Evolutionary conservation across 192 early-diverging fungal species (phyloP).

Genomic region (Entomortierella chlamydospora): DNA sequence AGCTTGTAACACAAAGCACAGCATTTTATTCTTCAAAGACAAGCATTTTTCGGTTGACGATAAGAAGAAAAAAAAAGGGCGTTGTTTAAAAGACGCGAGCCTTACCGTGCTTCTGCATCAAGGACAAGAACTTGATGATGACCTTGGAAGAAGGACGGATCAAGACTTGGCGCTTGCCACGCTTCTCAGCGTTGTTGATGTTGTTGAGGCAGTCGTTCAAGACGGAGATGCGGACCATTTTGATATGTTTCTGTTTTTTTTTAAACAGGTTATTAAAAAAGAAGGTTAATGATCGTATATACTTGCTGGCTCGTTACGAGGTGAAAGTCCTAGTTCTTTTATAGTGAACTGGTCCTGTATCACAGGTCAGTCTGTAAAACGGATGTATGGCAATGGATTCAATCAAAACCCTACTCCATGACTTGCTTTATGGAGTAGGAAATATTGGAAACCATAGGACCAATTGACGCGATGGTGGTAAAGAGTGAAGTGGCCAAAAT

Average conservation of each 20-base stretch:
- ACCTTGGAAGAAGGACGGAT: slow-evolving; percentile 98
- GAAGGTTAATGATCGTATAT: neutral
- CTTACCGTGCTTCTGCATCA: slow-evolving; percentile 98
- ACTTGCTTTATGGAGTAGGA: neutral
- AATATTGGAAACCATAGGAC: slow-evolving; percentile 9
- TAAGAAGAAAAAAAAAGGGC: neutral
- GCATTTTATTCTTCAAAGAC: too few relatives aligned
- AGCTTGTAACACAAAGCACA: too few relatives aligned
- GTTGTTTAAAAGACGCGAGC: neutral
- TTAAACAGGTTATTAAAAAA: too few relatives aligned
- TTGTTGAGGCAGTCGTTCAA: slow-evolving; percentile 97
- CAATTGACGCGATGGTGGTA: too few relatives aligned
- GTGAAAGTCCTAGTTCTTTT: too few relatives aligned
- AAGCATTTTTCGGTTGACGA: too few relatives aligned
- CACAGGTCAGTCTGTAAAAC: too few relatives aligned
- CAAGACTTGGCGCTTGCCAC: slow-evolving; percentile 97
- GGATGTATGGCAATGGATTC: too few relatives aligned
- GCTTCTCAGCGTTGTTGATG: slow-evolving; percentile 99
- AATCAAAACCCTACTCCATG: too few relatives aligned
- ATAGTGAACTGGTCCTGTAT: too few relatives aligned
- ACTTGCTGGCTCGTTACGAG: too few relatives aligned
- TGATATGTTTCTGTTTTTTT: slow-evolving; percentile 57
- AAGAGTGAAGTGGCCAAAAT: too few relatives aligned
- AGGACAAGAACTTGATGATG: slow-evolving; percentile 98
- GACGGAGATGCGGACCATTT: slow-evolving; percentile 98